These are phyloP conservation scores for Vaccinium myrtillus DNA, from an alignment of 148 eudicot genomes.

Conservation along the genomic window DNA sequence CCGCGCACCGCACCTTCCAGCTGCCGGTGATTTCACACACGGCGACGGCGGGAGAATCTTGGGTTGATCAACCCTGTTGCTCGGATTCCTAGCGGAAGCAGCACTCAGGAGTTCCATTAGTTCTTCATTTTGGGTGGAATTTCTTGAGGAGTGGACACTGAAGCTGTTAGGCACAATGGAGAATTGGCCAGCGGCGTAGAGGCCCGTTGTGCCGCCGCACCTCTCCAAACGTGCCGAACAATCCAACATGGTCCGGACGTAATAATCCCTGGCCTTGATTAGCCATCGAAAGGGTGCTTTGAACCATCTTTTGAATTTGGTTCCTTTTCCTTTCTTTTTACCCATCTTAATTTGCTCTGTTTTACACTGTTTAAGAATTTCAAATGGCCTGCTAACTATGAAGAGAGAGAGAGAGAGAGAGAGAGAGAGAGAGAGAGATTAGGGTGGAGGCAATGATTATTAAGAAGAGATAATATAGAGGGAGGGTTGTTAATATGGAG, in stretches of 20 bases:
- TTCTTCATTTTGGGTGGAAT: slow-evolving; percentile 12
- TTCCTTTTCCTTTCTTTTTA: not conserved
- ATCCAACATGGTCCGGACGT: slow-evolving; percentile 25
- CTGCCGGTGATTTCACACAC: not conserved
- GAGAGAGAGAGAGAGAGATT: not conserved
- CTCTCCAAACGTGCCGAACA: slow-evolving; percentile 24
- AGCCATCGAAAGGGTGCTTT: slow-evolving; percentile 29
- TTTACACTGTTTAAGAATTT: not conserved
- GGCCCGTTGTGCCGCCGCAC: not conserved
- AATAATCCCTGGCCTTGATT: slow-evolving; percentile 36
- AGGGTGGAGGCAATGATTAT: not conserved
- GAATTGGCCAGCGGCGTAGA: slow-evolving; percentile 24
- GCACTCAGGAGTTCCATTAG: not conserved
- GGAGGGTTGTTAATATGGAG: not conserved
- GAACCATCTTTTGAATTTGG: slow-evolving; percentile 15
- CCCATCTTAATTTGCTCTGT: not conserved
- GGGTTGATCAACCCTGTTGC: slow-evolving; percentile 6
- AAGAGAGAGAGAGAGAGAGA: no score
- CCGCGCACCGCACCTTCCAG: not conserved
- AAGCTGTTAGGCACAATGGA: slow-evolving; percentile 26
- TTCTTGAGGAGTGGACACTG: slow-evolving; percentile 19
- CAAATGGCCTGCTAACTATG: not conserved
- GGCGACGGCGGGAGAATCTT: slow-evolving; percentile 2
- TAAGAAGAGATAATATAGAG: not conserved
- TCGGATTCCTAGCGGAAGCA: not conserved